Percentiles rank a stretch among this genome's conserved stretches.
phyloP scores from a whole-genome alignment of 305 asterid species.

The Fraxinus albicans region DNA sequence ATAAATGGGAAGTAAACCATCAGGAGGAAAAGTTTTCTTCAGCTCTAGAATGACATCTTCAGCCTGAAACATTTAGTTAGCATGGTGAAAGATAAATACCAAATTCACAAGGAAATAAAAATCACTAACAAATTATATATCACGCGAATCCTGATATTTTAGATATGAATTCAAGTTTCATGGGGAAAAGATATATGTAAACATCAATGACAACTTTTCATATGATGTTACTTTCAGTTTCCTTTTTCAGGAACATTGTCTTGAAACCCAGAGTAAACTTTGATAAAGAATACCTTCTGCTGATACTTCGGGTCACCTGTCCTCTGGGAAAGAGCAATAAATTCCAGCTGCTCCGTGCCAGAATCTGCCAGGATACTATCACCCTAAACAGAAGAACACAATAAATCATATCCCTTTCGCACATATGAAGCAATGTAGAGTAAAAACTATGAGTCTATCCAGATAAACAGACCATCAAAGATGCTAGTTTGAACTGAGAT shows the following conservation, averaged over 20 bases:
- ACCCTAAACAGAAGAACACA: conserved; percentile 54
- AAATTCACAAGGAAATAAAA: conserved; percentile 18
- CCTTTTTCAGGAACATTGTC: conserved; percentile 4
- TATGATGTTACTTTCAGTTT: conserved; percentile 8
- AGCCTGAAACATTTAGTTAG: conserved; percentile 53
- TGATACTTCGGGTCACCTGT: conserved; percentile 91
- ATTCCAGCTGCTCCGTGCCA: conserved; percentile 96
- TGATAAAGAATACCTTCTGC: conserved; percentile 51
- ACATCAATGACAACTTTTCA: conserved; percentile 9
- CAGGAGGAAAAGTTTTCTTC: conserved; percentile 81
- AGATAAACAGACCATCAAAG: background rate
- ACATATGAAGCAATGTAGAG: conserved; percentile 7
- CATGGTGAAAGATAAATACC: conserved; percentile 24
- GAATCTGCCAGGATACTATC: conserved; percentile 94
- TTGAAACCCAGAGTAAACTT: background rate
- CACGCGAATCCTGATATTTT: conserved; percentile 3
- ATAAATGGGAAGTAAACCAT: conserved; percentile 96
- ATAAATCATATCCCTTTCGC: conserved; percentile 10
- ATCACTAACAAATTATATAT: background rate
- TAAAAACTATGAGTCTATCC: background rate
- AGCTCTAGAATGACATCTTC: conserved; percentile 86
- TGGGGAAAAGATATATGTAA: background rate
- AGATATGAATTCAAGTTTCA: conserved; percentile 15
- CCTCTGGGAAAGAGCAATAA: conserved; percentile 97
- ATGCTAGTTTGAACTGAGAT: background rate